phyloP scores from a whole-genome alignment of 345 rosid genomes.

The Moringa oleifera region DNA sequence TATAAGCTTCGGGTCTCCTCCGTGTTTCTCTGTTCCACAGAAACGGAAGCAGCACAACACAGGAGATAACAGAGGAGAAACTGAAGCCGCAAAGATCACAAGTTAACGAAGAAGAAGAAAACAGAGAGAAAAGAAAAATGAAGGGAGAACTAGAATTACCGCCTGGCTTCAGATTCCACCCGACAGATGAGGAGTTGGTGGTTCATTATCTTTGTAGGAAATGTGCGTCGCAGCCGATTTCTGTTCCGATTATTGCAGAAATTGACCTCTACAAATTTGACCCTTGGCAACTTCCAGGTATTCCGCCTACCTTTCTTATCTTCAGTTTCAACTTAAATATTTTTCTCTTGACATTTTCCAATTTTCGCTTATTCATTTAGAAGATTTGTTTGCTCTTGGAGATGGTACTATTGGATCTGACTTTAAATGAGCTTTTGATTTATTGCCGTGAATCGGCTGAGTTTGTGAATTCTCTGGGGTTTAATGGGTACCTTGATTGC shows the following conservation, averaged over 20 bases:
- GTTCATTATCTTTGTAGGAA: constrained; percentile 65
- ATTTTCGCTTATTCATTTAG: no score
- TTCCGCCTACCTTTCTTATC: no score
- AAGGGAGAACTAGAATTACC: constrained; percentile 58
- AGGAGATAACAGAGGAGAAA: background rate
- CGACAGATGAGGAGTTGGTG: constrained; percentile 90
- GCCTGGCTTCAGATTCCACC: constrained; percentile 91
- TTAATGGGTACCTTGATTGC: no score
- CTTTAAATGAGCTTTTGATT: no score
- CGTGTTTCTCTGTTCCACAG: no score
- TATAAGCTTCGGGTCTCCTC: no score
- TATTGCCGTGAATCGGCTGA: no score
- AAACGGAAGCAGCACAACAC: constrained; percentile 7
- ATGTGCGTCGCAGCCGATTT: constrained; percentile 48
- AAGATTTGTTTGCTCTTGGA: no score
- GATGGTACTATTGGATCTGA: no score
- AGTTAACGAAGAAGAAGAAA: background rate
- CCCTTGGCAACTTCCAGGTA: constrained; percentile 98
- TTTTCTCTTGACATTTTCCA: no score
- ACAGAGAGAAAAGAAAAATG: constrained; percentile 21
- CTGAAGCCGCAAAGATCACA: constrained; percentile 2
- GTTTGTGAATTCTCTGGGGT: no score
- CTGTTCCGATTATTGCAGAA: constrained; percentile 73
- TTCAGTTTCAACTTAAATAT: no score
- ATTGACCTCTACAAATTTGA: constrained; percentile 80